Evolutionary conservation across 2,329 filamentous ascomycete genomes (phyloP).

Genomic region (Cytospora schulzeri): DNA sequence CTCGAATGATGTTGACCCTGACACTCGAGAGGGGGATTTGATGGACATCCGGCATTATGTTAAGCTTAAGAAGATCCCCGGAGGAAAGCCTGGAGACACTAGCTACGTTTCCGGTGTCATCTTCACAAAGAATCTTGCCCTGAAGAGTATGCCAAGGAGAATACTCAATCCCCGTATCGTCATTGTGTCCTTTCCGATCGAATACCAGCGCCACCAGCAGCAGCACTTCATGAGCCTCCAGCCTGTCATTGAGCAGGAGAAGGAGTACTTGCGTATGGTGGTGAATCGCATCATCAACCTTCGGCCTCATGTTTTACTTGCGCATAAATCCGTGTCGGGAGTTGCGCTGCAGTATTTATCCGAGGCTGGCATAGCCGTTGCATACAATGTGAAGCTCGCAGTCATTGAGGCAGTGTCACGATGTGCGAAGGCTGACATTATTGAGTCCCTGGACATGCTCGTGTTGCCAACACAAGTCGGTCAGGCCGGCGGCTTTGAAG

Average conservation of each 20-base stretch:
- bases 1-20: constrained; percentile 91
- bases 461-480: constrained; percentile 77
- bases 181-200: constrained; percentile 91
- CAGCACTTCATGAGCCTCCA: constrained; percentile 98
- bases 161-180: constrained; percentile 84
- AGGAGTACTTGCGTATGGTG: constrained; percentile 88
- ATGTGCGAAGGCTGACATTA: constrained; percentile 88
- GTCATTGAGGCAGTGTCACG: constrained; percentile 94
- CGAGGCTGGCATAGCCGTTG: constrained; percentile 87
- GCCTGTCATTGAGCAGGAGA: constrained; percentile 94
- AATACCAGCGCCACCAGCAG: constrained; percentile 87
- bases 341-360: constrained; percentile 86
- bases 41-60: constrained; percentile 98
- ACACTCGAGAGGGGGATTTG: constrained; percentile 86
- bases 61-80: constrained; percentile 94
- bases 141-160: constrained; percentile 93
- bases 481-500: constrained; percentile 83
- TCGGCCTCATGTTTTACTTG: constrained; percentile 82
- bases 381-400: constrained; percentile 94
- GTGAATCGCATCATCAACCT: constrained; percentile 89
- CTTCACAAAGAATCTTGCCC: constrained; percentile 93
- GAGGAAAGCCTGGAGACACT: constrained; percentile 86
- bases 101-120: constrained; percentile 96
- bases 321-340: constrained; percentile 89
- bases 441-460: constrained; percentile 93